Base-by-base conservation (phyloP, 306 rosid species). In the Nissolia schottii region DNA sequence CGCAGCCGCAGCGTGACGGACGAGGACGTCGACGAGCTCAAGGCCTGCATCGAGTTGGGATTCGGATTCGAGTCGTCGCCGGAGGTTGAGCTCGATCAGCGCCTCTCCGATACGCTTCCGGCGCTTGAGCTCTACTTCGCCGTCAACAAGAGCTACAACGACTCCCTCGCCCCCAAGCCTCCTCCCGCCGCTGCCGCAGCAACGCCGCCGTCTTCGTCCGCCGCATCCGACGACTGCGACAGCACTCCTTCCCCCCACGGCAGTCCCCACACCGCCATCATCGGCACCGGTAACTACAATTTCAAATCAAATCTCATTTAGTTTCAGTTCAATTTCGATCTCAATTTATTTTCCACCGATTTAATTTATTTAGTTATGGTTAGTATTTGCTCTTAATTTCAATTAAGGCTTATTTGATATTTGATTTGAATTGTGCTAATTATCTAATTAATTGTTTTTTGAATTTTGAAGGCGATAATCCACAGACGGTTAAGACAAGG, bases 41-140 rank as follows among this genome's bases (percentile, higher is more conserved):
- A 95, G 29, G 99, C 96, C 1, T 95, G 99, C 65, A 81, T 95
- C 62, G 99, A 91, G 25, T 79, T 95, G 28, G 97, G 97, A 0
- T 95, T 95, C 40, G 93, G 97, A 37, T 95, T 91, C 65, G 86
- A 91, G 18, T 83, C 83, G 24, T 84, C 95, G 0, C 92, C 91
- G 0, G 89, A 87, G 66, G 76, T 76, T 0, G 83, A 73, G 5
- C 50, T 49, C 12, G 86, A 91, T 71, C 86, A 51, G 18, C 86
- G 95, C 3, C 87, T 95, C 65, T 84, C 88, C 28, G 92, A 89
- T 65, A 90, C 99, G 6, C 41, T 95, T 1, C 99, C 97, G 0
- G 99, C 99, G 20, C 86, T 95, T 0, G 87, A 79, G 5, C 92
- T 95, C 41, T 95, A 95, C 75, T 82, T 80, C 62, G 97, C 99